Evolutionary conservation across 805 yeast species (phyloP).

Genomic region (Komagataella ulmi): DNA sequence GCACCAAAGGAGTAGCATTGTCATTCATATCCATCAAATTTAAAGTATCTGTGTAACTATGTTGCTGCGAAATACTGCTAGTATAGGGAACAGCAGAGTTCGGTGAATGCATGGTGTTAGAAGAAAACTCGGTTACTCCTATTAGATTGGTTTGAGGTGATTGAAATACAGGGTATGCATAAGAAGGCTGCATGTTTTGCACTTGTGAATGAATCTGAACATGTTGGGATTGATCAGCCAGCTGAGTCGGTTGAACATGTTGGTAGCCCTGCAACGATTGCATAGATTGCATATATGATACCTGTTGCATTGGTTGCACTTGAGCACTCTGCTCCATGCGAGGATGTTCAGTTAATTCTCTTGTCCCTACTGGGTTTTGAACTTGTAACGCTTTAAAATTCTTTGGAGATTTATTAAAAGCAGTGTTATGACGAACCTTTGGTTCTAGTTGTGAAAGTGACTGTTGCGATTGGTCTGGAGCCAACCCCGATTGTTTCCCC

Average conservation of each 20-base stretch:
- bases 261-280: neutral
- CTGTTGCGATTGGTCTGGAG: neutral
- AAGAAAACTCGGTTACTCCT: neutral
- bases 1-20: neutral
- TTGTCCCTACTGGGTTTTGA: neutral
- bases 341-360: neutral
- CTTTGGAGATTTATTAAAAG: neutral
- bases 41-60: neutral
- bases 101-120: neutral
- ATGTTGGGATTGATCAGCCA: neutral
- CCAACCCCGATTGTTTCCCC: neutral
- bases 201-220: neutral
- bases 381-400: neutral
- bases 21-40: neutral
- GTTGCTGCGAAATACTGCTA: neutral
- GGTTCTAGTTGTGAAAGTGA: neutral
- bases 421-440: neutral
- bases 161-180: neutral
- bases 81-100: neutral
- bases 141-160: neutral
- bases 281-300: neutral
- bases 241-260: neutral
- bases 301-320: neutral
- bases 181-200: neutral
- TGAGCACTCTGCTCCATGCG: neutral